Conservation (phyloP, 1,284 basidiomycete genomes). For the Ustilago tritici region DNA sequence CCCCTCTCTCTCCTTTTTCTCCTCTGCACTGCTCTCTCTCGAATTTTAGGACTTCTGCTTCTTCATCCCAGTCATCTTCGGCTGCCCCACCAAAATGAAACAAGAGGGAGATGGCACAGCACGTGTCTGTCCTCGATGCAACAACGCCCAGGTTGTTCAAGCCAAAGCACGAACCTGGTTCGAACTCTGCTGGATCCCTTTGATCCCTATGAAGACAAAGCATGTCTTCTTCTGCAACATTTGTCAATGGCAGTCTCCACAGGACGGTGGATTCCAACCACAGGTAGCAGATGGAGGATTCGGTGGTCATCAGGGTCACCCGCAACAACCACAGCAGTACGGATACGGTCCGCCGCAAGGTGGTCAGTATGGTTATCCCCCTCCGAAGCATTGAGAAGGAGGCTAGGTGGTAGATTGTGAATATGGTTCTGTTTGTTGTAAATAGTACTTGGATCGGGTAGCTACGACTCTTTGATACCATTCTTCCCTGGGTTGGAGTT, state of each 20-base stretch:
- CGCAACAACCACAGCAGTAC: constrained; percentile 48
- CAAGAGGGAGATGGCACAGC: constrained; percentile 64
- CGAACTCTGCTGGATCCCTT: constrained; percentile 67
- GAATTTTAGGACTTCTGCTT: constrained; percentile 58
- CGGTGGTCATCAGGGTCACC: constrained; percentile 37
- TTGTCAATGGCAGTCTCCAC: constrained; percentile 63
- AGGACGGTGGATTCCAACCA: constrained; percentile 62
- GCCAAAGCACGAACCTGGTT: constrained; percentile 66
- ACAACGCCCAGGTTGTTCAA: constrained; percentile 66
- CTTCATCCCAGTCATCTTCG: constrained; percentile 65
- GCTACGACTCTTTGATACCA: not conserved
- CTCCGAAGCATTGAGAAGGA: constrained; percentile 37
- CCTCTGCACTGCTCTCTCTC: not conserved
- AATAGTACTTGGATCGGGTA: not conserved
- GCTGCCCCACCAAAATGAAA: constrained; percentile 67
- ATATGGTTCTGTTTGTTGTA: not conserved
- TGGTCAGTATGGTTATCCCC: constrained; percentile 51
- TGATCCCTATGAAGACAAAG: constrained; percentile 59
- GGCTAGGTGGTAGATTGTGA: not conserved
- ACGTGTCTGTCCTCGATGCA: constrained; percentile 66
- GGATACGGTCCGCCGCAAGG: constrained; percentile 51
- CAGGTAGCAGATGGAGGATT: constrained; percentile 46
- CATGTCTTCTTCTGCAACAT: constrained; percentile 67
- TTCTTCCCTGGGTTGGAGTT: not conserved
- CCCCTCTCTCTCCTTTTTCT: not conserved